Conservation (phyloP, 108 stramenopile genomes). For the Thalassiosira profunda region DNA sequence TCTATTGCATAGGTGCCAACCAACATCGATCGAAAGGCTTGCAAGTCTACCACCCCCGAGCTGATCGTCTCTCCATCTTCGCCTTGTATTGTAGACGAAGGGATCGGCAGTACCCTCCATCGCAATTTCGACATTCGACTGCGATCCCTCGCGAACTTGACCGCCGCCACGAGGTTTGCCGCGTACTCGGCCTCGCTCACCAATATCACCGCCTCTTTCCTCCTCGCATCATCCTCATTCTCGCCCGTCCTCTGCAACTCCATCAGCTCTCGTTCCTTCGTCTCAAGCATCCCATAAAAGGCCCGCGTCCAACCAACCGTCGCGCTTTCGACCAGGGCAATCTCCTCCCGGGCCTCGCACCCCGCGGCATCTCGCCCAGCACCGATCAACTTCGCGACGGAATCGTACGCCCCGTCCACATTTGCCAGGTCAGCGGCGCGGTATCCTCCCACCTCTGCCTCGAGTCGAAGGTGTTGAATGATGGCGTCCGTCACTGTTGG, state of each 20-base stretch:
- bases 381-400: constrained; percentile 51
- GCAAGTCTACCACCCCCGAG: constrained; percentile 61
- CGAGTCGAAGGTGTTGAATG: constrained; percentile 49
- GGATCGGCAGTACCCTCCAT: constrained; percentile 65
- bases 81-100: constrained; percentile 24
- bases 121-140: neutral
- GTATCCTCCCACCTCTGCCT: constrained; percentile 76
- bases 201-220: constrained; percentile 52
- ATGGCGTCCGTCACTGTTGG: constrained; percentile 52
- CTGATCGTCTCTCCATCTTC: constrained; percentile 7
- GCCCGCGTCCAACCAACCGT: constrained; percentile 82
- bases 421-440: constrained; percentile 59
- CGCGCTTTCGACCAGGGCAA: constrained; percentile 77
- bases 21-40: constrained; percentile 60
- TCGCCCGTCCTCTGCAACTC: neutral
- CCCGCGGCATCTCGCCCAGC: neutral
- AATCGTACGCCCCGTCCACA: constrained; percentile 58
- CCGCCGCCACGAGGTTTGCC: constrained; percentile 84
- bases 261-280: constrained; percentile 22
- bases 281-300: constrained; percentile 76
- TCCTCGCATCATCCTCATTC: neutral
- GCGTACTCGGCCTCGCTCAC: constrained; percentile 81
- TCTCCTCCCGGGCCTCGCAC: constrained; percentile 38
- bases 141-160: constrained; percentile 62
- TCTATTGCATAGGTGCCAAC: constrained; percentile 27